Evolutionary conservation across 805 yeast species (phyloP).

Genomic region (Lachancea fermentati): DNA sequence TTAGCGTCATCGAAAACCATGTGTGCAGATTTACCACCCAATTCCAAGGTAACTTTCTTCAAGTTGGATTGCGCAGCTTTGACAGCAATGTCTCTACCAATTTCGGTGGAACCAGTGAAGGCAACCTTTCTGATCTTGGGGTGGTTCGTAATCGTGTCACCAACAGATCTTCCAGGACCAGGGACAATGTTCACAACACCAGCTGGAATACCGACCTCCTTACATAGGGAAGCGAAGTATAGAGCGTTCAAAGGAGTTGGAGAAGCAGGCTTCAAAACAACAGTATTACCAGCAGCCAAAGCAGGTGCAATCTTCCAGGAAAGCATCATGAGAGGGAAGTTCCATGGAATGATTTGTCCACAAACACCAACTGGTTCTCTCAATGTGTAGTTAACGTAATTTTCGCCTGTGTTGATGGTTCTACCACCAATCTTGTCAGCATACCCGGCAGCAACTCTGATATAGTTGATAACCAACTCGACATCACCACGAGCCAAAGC

Average conservation of each 20-base stretch:
- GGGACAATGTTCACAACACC: constrained; percentile 73
- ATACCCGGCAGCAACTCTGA: constrained; percentile 69
- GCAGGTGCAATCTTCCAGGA: constrained; percentile 80
- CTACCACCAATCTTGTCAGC: constrained; percentile 66
- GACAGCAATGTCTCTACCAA: constrained; percentile 67
- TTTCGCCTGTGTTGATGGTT: constrained; percentile 54
- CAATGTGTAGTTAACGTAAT: constrained; percentile 59
- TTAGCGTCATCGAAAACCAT: constrained; percentile 68
- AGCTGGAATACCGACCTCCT: constrained; percentile 66
- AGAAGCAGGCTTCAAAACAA: constrained; percentile 70
- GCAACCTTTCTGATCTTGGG: constrained; percentile 69
- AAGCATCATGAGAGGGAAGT: constrained; percentile 75
- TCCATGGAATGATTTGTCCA: constrained; percentile 84
- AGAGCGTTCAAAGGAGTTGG: constrained; percentile 72
- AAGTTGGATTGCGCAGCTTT: constrained; percentile 65
- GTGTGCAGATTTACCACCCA: constrained; percentile 82
- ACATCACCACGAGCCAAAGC: constrained; percentile 64
- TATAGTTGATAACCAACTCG: constrained; percentile 53
- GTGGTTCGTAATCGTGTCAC: constrained; percentile 64
- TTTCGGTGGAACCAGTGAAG: constrained; percentile 75
- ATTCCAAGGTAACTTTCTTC: constrained; percentile 75
- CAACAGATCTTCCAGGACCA: constrained; percentile 70
- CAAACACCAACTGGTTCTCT: constrained; percentile 78
- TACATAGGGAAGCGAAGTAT: constrained; percentile 52
- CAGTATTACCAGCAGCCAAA: constrained; percentile 68